phyloP scores from a whole-genome alignment of 2,329 filamentous ascomycete genomes.

The Fusarium mexicanum region DNA sequence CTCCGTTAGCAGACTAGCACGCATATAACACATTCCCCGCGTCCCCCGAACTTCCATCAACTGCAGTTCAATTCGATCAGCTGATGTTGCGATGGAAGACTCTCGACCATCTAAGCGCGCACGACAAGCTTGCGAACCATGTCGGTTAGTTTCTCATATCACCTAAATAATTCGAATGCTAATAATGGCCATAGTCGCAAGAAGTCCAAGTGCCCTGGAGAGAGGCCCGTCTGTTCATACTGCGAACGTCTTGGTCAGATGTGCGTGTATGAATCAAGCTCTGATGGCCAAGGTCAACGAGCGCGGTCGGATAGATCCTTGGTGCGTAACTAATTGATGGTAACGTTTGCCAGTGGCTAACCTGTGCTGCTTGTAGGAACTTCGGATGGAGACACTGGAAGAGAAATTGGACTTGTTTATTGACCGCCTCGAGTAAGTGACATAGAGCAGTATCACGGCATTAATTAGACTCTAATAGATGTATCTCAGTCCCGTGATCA shows the following conservation, averaged over 20 bases:
- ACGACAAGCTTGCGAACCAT: neutral
- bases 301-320: neutral
- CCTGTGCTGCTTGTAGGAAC: neutral
- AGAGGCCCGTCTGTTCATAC: neutral
- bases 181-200: neutral
- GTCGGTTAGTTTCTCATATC: neutral
- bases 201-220: neutral
- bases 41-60: neutral
- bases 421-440: neutral
- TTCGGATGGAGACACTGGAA: neutral
- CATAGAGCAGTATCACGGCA: fast-evolving
- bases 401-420: neutral
- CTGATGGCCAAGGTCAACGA: neutral
- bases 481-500: fast-evolving
- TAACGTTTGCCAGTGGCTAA: neutral
- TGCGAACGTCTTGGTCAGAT: neutral
- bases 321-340: fast-evolving
- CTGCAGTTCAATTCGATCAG: neutral
- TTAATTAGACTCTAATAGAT: fast-evolving
- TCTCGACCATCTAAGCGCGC: neutral
- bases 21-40: neutral
- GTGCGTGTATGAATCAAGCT: neutral
- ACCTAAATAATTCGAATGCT: fast-evolving
- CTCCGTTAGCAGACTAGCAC: neutral
- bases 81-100: neutral